A percentile compares a stretch with the other conserved stretches of the same genome.
phyloP scores from a whole-genome alignment of 371 early-diverging fungal species.

The Cokeromyces recurvatus region DNA sequence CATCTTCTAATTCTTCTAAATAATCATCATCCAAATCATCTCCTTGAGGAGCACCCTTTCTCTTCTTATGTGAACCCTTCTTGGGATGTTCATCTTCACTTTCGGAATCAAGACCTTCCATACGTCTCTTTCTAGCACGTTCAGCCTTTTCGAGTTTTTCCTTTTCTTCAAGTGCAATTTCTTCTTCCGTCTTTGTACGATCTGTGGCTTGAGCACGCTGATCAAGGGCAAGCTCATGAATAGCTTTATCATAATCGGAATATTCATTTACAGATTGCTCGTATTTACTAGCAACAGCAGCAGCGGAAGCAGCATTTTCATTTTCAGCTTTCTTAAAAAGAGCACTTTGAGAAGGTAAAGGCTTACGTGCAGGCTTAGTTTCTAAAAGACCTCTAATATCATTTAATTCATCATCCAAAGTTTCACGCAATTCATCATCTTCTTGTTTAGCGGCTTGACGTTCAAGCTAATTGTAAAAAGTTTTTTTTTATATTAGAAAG shows the following conservation, averaged over 20 bases:
- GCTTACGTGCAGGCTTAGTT: conserved; percentile 32
- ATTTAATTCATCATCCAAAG: conserved; percentile 86
- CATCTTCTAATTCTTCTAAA: conserved; percentile 42
- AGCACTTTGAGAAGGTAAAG: conserved; percentile 41
- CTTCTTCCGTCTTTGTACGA: conserved; percentile 92
- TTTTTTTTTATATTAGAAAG: background rate
- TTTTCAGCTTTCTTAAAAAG: conserved; percentile 32
- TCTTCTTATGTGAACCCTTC: conserved; percentile 35
- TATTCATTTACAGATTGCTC: conserved; percentile 33
- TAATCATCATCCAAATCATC: conserved; percentile 86
- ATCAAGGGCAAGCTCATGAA: conserved; percentile 80
- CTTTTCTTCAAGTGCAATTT: conserved; percentile 81
- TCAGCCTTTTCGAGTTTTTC: conserved; percentile 83
- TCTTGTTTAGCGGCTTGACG: conserved; percentile 82
- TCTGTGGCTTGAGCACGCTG: conserved; percentile 86
- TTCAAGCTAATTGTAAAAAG: conserved; percentile 58
- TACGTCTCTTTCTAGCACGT: conserved; percentile 76
- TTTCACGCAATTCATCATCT: conserved; percentile 69
- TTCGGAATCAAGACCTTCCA: conserved; percentile 77
- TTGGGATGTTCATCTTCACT: conserved; percentile 58
- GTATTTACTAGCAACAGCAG: background rate
- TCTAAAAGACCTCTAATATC: conserved; percentile 72
- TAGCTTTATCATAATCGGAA: conserved; percentile 69
- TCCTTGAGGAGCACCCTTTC: conserved; percentile 56
- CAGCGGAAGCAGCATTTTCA: conserved; percentile 9